These are phyloP conservation scores for Xylaria arbuscula DNA, from an alignment of 2,329 filamentous ascomycete species.

Conservation along the genomic window DNA sequence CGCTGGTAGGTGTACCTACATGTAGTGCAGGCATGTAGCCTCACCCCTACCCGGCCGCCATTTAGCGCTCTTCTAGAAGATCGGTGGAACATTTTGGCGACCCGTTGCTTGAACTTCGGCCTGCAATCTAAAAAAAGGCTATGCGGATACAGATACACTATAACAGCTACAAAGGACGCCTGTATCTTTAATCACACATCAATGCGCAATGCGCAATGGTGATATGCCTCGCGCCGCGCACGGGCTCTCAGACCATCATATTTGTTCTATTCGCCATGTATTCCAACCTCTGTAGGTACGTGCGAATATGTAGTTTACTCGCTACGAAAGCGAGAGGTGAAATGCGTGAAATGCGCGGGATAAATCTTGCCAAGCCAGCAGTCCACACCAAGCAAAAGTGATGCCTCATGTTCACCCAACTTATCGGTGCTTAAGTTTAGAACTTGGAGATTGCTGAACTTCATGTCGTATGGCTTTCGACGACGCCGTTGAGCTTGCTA, in stretches of 20 bases:
- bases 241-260: conserved; percentile 15
- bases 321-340: conserved; percentile 21
- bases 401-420: conserved; percentile 15
- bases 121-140: conserved; percentile 29
- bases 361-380: conserved; percentile 8
- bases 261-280: conserved; percentile 5
- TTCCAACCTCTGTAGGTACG: conserved; percentile 10
- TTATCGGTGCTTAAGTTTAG: conserved; percentile 1
- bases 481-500: conserved; percentile 1
- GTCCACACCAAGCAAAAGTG: not conserved
- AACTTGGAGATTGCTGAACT: conserved; percentile 1
- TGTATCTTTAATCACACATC: not conserved
- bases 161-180: not conserved
- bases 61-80: conserved; percentile 38
- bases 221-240: conserved; percentile 20
- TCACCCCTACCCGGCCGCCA: conserved; percentile 16
- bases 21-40: not conserved
- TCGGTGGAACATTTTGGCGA: conserved; percentile 33
- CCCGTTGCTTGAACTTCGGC: conserved; percentile 20
- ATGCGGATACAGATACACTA: not conserved
- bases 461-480: conserved; percentile 1
- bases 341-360: not conserved
- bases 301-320: conserved; percentile 11
- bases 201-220: conserved; percentile 9
- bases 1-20: not conserved